Conservation (phyloP, 352 stramenopile genomes). For the Blastocystis sp. region DNA sequence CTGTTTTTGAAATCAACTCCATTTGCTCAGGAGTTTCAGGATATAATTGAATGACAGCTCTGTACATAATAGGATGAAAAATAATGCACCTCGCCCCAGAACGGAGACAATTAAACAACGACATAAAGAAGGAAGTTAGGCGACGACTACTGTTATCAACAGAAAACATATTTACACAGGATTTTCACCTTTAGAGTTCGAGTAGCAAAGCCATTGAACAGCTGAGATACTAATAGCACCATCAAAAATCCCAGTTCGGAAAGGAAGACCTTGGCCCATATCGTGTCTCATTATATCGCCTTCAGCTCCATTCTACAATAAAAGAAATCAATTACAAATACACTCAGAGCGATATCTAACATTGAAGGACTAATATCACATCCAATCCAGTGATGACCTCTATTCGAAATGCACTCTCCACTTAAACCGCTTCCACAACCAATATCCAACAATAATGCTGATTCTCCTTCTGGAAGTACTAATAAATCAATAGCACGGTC, state of each 20-base stretch:
- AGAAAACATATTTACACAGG: constrained; percentile 87
- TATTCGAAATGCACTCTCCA: constrained; percentile 73
- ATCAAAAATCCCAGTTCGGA: constrained; percentile 93
- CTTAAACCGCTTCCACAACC: constrained; percentile 91
- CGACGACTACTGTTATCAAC: constrained; percentile 73
- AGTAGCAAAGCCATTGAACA: constrained; percentile 99
- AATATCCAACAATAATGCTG: constrained; percentile 88
- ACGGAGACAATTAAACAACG: constrained; percentile 73
- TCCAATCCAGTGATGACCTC: constrained; percentile 92
- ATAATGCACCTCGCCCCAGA: constrained; percentile 15
- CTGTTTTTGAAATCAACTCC: constrained; percentile 80
- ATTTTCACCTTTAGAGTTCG: constrained; percentile 89
- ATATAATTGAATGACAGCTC: constrained; percentile 97
- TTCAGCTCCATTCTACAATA: constrained; percentile 66
- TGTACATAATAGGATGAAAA: not conserved
- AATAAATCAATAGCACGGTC: constrained; percentile 92
- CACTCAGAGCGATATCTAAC: constrained; percentile 84
- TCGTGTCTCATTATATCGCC: constrained; percentile 79
- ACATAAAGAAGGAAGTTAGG: constrained; percentile 58
- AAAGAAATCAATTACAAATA: constrained; percentile 77
- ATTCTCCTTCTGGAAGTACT: constrained; percentile 78
- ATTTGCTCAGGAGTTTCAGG: constrained; percentile 86
- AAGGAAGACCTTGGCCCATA: constrained; percentile 95
- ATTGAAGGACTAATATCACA: constrained; percentile 94
- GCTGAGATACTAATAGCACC: constrained; percentile 97